Evolutionary conservation across 345 rosid genomes (phyloP).

Genomic region (Orychophragmus violaceus): DNA sequence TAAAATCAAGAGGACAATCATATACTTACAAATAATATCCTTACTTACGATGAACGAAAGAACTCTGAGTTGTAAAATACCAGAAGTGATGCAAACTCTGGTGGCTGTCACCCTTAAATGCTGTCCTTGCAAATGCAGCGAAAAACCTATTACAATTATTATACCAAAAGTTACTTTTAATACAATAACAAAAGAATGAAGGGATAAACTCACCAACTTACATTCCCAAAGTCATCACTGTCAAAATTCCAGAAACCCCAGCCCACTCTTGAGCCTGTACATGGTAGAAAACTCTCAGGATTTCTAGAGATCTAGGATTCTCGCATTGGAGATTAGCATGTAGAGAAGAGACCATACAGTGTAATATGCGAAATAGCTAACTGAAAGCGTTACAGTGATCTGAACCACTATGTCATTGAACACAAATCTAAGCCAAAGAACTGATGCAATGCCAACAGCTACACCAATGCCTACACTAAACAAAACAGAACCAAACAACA

Average conservation of each 20-base stretch:
- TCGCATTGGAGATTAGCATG: not conserved
- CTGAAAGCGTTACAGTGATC: constrained; percentile 76
- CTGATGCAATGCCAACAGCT: constrained; percentile 83
- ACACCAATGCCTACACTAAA: constrained; percentile 80
- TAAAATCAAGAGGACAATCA: constrained; percentile 1
- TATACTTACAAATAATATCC: not conserved
- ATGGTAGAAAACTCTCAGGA: constrained; percentile 6
- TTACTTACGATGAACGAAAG: not conserved
- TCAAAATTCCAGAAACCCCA: constrained; percentile 79
- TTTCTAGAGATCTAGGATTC: not conserved
- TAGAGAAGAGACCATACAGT: constrained; percentile 49
- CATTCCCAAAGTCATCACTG: constrained; percentile 96
- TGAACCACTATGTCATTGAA: constrained; percentile 85
- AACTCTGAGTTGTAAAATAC: constrained; percentile 33
- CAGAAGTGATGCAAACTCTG: constrained; percentile 91
- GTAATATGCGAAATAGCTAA: constrained; percentile 84
- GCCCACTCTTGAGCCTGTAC: constrained; percentile 82
- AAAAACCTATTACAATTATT: constrained; percentile 31
- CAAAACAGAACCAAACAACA: constrained; percentile 27
- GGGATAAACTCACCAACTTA: constrained; percentile 42
- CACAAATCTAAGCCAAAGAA: constrained; percentile 81
- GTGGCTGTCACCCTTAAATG: constrained; percentile 87
- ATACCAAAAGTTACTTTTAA: not conserved
- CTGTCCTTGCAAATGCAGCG: constrained; percentile 83
- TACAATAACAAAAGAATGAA: not conserved